Percentiles rank a stretch among this genome's conserved stretches.
These are phyloP conservation scores for Solanum bulbocastanum DNA, from an alignment of 257 asterid species.

Conservation along the genomic window DNA sequence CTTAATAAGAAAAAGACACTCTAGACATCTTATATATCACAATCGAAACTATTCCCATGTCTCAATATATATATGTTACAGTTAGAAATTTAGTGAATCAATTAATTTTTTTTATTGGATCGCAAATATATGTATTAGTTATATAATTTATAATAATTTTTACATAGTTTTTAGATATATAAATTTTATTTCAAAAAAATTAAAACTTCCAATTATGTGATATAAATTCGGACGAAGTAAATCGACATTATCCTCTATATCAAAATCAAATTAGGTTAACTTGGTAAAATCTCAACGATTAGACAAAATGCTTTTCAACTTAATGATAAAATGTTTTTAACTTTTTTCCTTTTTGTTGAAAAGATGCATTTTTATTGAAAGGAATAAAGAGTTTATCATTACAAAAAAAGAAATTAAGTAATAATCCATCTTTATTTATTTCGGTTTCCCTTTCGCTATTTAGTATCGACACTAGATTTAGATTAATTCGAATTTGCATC, in stretches of 20 bases:
- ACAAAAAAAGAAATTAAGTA: neutral
- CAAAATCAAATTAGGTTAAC: neutral
- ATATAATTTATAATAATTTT: too few relatives aligned
- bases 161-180: too few relatives aligned
- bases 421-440: neutral
- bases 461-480: rapidly evolving
- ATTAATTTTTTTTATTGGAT: too few relatives aligned
- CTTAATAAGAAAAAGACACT: neutral
- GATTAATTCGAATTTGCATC: neutral
- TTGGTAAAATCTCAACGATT: neutral
- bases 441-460: neutral
- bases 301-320: neutral
- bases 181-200: too few relatives aligned
- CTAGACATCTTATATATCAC: neutral
- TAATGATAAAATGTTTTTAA: neutral
- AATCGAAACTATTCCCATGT: neutral
- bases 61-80: too few relatives aligned
- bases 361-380: neutral
- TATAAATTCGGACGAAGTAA: neutral
- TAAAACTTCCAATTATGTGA: neutral
- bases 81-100: too few relatives aligned
- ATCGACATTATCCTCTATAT: neutral
- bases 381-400: neutral
- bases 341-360: neutral
- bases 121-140: too few relatives aligned